Conservation (phyloP, 73 alveolate species). For the Paramecium tetraurelia region DNA sequence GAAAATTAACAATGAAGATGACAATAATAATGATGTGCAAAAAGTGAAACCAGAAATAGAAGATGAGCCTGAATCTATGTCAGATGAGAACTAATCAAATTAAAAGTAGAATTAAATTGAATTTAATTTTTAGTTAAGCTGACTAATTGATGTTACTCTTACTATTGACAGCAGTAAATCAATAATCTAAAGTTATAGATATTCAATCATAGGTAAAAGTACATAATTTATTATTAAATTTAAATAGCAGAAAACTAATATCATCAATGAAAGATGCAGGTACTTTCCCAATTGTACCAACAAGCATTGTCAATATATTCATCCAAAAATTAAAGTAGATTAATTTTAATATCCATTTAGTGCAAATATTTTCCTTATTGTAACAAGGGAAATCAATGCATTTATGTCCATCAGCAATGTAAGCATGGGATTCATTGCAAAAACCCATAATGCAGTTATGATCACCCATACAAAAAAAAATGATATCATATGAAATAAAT, state of each 20-base stretch:
- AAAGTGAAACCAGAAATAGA: neutral
- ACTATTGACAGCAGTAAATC: neutral
- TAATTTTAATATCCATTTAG: neutral
- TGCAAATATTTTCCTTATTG: conserved; percentile 13
- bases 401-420: neutral
- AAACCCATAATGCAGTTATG: neutral
- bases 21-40: neutral
- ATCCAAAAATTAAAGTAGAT: neutral
- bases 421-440: neutral
- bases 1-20: neutral
- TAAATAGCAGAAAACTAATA: neutral
- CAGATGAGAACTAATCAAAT: neutral
- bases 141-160: neutral
- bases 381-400: neutral
- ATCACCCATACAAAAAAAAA: neutral
- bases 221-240: neutral
- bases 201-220: neutral
- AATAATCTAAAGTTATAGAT: neutral
- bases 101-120: neutral
- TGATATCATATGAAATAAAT: neutral
- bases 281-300: conserved; percentile 13
- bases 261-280: neutral
- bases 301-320: neutral
- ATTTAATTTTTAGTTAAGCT: neutral
- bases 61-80: neutral